These are phyloP conservation scores for Persicaria tinctoria DNA, from an alignment of 148 eudicot genomes.

Conservation along the genomic window DNA sequence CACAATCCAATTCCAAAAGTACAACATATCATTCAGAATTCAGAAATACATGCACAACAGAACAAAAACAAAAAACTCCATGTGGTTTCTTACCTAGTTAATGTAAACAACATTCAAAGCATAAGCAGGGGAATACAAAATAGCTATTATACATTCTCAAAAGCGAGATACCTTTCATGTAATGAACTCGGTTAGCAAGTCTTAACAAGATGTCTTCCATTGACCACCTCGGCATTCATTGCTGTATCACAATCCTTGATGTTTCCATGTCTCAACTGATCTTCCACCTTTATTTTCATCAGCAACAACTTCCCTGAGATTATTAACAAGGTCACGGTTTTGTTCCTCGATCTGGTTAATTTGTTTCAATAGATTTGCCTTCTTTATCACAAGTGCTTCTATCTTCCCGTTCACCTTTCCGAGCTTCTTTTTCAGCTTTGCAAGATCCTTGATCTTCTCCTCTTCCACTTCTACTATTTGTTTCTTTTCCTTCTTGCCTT, in stretches of 20 bases:
- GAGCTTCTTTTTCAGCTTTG: slow-evolving; percentile 48
- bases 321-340: slow-evolving; percentile 25
- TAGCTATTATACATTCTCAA: neutral
- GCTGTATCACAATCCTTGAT: neutral
- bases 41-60: too few species aligned
- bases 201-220: neutral
- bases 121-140: neutral
- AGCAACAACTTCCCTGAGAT: slow-evolving; percentile 23
- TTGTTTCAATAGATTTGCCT: slow-evolving; percentile 38
- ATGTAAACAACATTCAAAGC: neutral
- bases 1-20: too few species aligned
- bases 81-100: too few species aligned
- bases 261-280: neutral
- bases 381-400: slow-evolving; percentile 55
- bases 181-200: neutral
- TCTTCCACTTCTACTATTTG: slow-evolving; percentile 28
- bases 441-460: slow-evolving; percentile 43
- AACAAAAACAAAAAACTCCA: too few species aligned
- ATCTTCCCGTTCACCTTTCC: slow-evolving; percentile 64
- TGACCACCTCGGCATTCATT: too few species aligned
- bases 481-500: slow-evolving; percentile 29
- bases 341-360: slow-evolving; percentile 49
- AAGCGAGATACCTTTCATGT: neutral
- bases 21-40: too few species aligned
- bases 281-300: slow-evolving; percentile 5